Evolutionary conservation across 164 flowering plant species (phyloP), one percentile per base, ranked within the genome.

Genomic region (Umbellularia californica): DNA sequence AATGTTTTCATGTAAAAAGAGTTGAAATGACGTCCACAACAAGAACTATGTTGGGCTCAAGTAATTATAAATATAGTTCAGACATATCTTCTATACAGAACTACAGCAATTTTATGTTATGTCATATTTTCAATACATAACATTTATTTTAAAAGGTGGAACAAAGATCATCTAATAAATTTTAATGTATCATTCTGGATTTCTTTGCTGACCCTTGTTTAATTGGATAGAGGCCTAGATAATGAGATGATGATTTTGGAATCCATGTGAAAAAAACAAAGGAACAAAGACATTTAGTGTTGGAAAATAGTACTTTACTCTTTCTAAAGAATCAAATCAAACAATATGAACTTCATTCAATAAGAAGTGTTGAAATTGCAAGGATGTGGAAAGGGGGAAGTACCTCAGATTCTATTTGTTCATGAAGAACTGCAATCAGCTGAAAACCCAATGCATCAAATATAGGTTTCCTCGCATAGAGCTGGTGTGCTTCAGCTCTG

Each of bases 401-500:
- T 82, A 90, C 97, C 90, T 90, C 93, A 58, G 92, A 81, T 63
- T 90, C 92, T 71, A 88, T 88, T 68, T 88, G 85, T 74, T 92
- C 93, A 70, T 86, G 94, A 71, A 92, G 84, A 76, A 89, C 89
- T 7, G 93, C 91, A 79, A 84, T 77, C 65, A 89, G 84, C 72
- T 84, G 92, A 76, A 89, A 69, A 27, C 97, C 97, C 69, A 90
- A 73, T 25, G 92, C 87, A 75, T 92, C 97, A 70, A 90, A 92
- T 72, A 90, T 79, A 9, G 93, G 91, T 72, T 92, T 92, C 77
- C 83, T 88, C n/a, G 90, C 73, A 71, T 92, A 90, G 2, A 90
- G 85, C 75, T 84, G 90, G 82, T 90, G 88, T 68, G 97, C 97
- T 80, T 90, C 91, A 50, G 97, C 94, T 82, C 97, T 83, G 79